phyloP scores from a whole-genome alignment of 352 stramenopile species.

The Globisporangium paddicum region DNA sequence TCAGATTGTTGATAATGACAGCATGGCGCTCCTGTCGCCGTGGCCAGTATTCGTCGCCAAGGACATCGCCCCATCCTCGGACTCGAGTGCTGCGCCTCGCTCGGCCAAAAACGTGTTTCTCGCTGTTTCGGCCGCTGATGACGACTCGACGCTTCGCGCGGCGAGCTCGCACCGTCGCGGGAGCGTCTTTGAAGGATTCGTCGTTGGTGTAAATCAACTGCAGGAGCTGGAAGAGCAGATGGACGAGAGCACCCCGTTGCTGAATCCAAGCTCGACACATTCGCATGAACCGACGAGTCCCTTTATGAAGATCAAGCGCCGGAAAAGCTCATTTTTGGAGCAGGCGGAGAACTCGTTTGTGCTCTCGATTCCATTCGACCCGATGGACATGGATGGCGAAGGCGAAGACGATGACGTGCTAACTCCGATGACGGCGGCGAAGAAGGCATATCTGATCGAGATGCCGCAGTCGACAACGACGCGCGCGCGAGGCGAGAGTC shows the following conservation, averaged over 20 bases:
- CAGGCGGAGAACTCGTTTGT: slow-evolving; percentile 73
- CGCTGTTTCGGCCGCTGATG: slow-evolving; percentile 65
- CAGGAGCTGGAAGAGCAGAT: slow-evolving; percentile 37
- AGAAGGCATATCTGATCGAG: slow-evolving; percentile 77
- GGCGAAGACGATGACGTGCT: slow-evolving; percentile 14
- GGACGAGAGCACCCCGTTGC: slow-evolving; percentile 54
- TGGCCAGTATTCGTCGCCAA: slow-evolving; percentile 82
- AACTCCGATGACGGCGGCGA: slow-evolving; percentile 34
- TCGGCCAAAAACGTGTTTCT: slow-evolving; percentile 72
- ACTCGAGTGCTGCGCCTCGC: slow-evolving; percentile 11
- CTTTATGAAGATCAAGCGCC: slow-evolving; percentile 42
- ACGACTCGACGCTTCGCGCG: slow-evolving; percentile 73
- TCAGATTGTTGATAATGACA: slow-evolving; percentile 49
- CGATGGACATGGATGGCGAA: slow-evolving; percentile 19
- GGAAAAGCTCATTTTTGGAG: slow-evolving; percentile 71
- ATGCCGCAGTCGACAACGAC: slow-evolving; percentile 37
- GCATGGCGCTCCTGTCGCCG: slow-evolving; percentile 49
- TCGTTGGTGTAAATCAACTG: slow-evolving; percentile 77
- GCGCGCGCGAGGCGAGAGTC: slow-evolving; percentile 24
- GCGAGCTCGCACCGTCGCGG: slow-evolving; percentile 46
- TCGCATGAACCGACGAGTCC: slow-evolving; percentile 22
- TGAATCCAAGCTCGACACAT: slow-evolving; percentile 26
- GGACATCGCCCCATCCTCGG: slow-evolving; percentile 24
- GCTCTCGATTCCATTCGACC: slow-evolving; percentile 71
- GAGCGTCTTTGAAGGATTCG: slow-evolving; percentile 74